phyloP scores from a whole-genome alignment of 805 yeast genomes.

The Saturnispora halmiae region DNA sequence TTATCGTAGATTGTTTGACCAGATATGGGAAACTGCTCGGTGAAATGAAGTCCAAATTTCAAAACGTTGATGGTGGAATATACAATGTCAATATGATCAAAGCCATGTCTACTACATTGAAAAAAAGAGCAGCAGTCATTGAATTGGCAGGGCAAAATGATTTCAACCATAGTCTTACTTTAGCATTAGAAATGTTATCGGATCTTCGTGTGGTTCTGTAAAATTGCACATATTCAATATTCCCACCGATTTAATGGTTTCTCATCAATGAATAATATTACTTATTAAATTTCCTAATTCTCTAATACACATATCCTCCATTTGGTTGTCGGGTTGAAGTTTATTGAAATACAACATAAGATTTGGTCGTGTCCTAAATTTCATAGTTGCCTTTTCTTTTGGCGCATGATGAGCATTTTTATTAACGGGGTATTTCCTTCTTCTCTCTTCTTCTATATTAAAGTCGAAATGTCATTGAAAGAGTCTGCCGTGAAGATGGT shows the following conservation, averaged over 20 bases:
- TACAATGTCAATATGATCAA: constrained; percentile 1
- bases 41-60: not conserved
- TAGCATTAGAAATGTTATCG: constrained; percentile 10
- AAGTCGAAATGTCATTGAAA: constrained; percentile 8
- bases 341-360: no score
- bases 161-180: constrained; percentile 4
- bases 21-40: constrained; percentile 5
- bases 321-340: no score
- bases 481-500: constrained; percentile 44
- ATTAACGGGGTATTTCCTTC: no score
- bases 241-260: no score
- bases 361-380: no score
- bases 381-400: no score
- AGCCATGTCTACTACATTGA: constrained; percentile 9
- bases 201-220: not conserved
- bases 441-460: not conserved
- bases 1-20: constrained; percentile 9
- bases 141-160: not conserved
- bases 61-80: no score
- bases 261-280: no score
- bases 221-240: no score
- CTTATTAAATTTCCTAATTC: no score
- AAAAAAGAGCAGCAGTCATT: constrained; percentile 15
- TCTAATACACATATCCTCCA: no score
- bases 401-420: constrained; percentile 1